Percentiles rank a stretch among this genome's conserved stretches.
Conservation (phyloP, 78 protist species). For the Dictyostelium discoideum region dicty_2.7 NC_007088.5:2632001-2632500, state of each 20-base stretch:
- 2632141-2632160: constrained; percentile 69
- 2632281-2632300: constrained; percentile 77
- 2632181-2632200: constrained; percentile 62
- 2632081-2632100: constrained; percentile 85
- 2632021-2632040: constrained; percentile 89
- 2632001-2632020: constrained; percentile 83
- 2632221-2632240: constrained; percentile 78
- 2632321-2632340: constrained; percentile 59
- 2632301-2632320: constrained; percentile 81
- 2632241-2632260: constrained; percentile 54
- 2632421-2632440: background rate
- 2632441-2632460: constrained; percentile 27
- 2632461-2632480: constrained; percentile 12
- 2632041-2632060: constrained; percentile 91
- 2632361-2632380: constrained; percentile 44
- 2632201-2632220: constrained; percentile 51
- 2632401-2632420: background rate
- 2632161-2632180: constrained; percentile 68
- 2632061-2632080: constrained; percentile 87
- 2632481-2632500: constrained; percentile 25
- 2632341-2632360: constrained; percentile 57
- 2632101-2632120: constrained; percentile 68
- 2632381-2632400: constrained; percentile 12
- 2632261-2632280: constrained; percentile 66
- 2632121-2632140: constrained; percentile 28